Percentiles rank a stretch among this genome's conserved stretches.
Conservation (phyloP, 2,329 filamentous ascomycete genomes). For the Fusarium annulatum region DNA sequence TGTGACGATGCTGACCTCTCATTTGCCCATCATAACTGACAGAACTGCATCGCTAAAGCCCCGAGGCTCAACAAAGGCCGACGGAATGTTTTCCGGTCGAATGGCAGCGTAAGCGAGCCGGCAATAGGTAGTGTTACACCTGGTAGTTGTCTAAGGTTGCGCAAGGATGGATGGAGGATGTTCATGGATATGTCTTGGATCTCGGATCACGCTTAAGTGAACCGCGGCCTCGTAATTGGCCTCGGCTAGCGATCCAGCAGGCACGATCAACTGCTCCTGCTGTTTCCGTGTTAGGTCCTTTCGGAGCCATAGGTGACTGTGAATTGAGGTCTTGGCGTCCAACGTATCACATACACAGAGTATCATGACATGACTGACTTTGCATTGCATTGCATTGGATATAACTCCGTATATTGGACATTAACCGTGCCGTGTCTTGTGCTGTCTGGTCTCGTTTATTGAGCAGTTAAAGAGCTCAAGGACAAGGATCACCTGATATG, state of each 20-base stretch:
- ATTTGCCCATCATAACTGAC: conserved; percentile 42
- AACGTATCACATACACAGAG: conserved; percentile 1
- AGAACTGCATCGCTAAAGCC: conserved; percentile 30
- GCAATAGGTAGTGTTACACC: neutral
- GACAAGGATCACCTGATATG: conserved; percentile 7
- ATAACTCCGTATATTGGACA: neutral
- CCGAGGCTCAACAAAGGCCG: conserved; percentile 12
- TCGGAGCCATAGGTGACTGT: neutral
- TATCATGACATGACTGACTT: neutral
- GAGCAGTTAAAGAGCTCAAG: neutral
- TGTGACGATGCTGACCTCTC: conserved; percentile 33
- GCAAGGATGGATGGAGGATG: conserved; percentile 4
- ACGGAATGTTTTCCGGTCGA: conserved; percentile 23
- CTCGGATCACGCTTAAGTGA: conserved; percentile 23
- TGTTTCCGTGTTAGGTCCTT: conserved; percentile 34
- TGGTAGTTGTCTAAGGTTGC: neutral
- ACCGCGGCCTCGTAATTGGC: conserved; percentile 27
- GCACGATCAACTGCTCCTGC: conserved; percentile 26
- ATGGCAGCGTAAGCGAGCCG: conserved; percentile 16
- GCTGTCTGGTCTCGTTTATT: neutral
- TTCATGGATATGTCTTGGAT: conserved; percentile 32
- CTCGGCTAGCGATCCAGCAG: neutral
- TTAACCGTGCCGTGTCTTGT: conserved; percentile 3
- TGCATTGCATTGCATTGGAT: neutral
- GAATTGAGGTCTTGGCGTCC: neutral